Percentiles rank a stretch among this genome's conserved stretches.
Evolutionary conservation across 257 asterid species (phyloP).

Genomic region (Paulownia fortunei): DNA sequence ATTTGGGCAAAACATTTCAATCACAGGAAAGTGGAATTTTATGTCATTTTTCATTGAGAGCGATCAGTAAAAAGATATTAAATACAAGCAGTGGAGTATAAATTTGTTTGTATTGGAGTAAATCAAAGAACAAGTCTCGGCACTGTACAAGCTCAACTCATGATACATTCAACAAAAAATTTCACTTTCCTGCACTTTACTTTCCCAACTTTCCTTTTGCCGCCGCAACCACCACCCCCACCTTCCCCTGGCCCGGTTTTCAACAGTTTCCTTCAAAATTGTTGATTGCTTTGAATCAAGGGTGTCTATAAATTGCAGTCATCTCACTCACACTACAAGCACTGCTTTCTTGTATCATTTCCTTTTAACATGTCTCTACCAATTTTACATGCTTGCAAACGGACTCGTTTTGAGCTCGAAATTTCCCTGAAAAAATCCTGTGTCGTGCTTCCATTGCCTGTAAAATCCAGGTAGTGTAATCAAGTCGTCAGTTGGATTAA

Average conservation of each 20-base stretch:
- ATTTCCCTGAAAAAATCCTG: constrained; percentile 41
- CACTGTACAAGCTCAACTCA: constrained; percentile 1
- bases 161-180: background rate
- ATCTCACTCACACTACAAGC: background rate
- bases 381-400: constrained; percentile 27
- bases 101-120: too few relatives aligned
- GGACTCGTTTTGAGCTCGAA: constrained; percentile 16
- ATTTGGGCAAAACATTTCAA: too few relatives aligned
- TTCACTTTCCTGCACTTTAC: background rate
- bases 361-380: background rate
- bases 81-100: too few relatives aligned
- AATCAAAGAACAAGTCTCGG: background rate
- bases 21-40: too few relatives aligned
- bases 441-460: constrained; percentile 59
- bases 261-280: background rate
- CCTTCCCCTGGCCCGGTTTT: background rate
- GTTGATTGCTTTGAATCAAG: constrained; percentile 26
- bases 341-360: background rate
- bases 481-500: background rate
- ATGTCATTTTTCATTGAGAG: too few relatives aligned
- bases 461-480: constrained; percentile 1
- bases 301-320: constrained; percentile 5
- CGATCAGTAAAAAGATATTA: too few relatives aligned
- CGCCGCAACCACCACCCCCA: background rate
- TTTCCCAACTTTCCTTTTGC: background rate